Base-by-base conservation (phyloP, 2,329 filamentous ascomycete genomes). In the Xylariaceae sp. region DNA sequence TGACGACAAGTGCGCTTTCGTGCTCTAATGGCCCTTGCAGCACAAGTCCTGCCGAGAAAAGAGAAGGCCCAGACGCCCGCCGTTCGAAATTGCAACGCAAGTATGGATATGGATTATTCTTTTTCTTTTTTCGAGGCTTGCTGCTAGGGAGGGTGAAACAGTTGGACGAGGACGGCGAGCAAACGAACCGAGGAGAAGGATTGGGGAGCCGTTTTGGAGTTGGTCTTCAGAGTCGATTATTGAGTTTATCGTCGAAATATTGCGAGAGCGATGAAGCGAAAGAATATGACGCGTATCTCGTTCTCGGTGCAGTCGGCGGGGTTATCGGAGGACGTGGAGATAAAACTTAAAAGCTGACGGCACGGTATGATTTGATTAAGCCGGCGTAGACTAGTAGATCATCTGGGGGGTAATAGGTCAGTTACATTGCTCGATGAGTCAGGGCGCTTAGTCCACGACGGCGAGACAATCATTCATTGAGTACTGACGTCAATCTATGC, bases 71-170 rank as follows among this genome's bases (percentile, higher is more conserved):
- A 55, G 54, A 47, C 48, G 55, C 54, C 55, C 54, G 49, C 55
- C 61, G 51, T 55, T 59, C 45, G 35, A 27, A 19, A 22, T 37
- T 22, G 16, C 44, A 34, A 11, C 36, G 12, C 12, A 32, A 16
- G 16, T 32, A 21, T 37, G 34, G 49, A 38, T 43, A 32, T 44
- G 39, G 40, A 36, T 49, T 34, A 17, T 20, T 22, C 19, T 46
- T 27, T 44, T 50, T 42, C 44, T 50, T 17, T 50, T 44, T 22
- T 38, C 41, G 40, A 23, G 41, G 47, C 45, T 50, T 46, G 48
- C 56, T 68, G 48, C 59, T 77, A 79, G 52, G 75, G 76, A 67
- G 76, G 76, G 55, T 80, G 75, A 57, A 74, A 71, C 52, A 74
- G 63, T 63, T 71, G 63, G 63, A 78, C 69, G 61, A 74, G 64